These are phyloP conservation scores for Aspergillus costaricaensis DNA, from an alignment of 2,329 filamentous ascomycete genomes.

Conservation along the genomic window DNA sequence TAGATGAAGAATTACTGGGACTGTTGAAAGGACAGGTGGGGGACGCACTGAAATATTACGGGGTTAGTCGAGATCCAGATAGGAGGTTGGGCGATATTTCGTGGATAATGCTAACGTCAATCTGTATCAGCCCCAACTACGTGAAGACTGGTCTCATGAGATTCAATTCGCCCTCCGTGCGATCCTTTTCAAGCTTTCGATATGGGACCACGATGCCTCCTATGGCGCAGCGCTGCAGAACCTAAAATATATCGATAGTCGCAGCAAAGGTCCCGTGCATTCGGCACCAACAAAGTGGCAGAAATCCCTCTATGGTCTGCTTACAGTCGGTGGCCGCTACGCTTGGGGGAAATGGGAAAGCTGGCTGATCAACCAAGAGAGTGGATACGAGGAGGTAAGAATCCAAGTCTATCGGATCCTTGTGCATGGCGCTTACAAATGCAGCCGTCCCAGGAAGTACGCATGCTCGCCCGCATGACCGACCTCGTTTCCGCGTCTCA, in stretches of 20 bases:
- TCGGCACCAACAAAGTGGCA: conserved; percentile 76
- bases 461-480: conserved; percentile 67
- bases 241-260: conserved; percentile 83
- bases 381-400: conserved; percentile 65
- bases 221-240: conserved; percentile 94
- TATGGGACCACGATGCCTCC: conserved; percentile 95
- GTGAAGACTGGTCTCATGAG: conserved; percentile 85
- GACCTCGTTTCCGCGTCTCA: conserved; percentile 70
- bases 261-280: conserved; percentile 63
- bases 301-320: conserved; percentile 77
- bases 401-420: neutral
- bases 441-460: conserved; percentile 52
- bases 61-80: conserved; percentile 53
- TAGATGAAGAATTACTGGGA: conserved; percentile 90
- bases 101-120: conserved; percentile 11
- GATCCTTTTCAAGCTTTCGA: conserved; percentile 86
- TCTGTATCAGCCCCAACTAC: conserved; percentile 57
- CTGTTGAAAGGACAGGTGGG: conserved; percentile 82
- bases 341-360: conserved; percentile 90
- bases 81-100: neutral
- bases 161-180: conserved; percentile 76
- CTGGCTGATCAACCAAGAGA: conserved; percentile 75
- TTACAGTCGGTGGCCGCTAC: conserved; percentile 86
- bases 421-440: conserved; percentile 17
- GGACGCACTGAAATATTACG: conserved; percentile 85